Base-by-base conservation (phyloP, 805 yeast species). In the Ogataea haglerorum region DNA sequence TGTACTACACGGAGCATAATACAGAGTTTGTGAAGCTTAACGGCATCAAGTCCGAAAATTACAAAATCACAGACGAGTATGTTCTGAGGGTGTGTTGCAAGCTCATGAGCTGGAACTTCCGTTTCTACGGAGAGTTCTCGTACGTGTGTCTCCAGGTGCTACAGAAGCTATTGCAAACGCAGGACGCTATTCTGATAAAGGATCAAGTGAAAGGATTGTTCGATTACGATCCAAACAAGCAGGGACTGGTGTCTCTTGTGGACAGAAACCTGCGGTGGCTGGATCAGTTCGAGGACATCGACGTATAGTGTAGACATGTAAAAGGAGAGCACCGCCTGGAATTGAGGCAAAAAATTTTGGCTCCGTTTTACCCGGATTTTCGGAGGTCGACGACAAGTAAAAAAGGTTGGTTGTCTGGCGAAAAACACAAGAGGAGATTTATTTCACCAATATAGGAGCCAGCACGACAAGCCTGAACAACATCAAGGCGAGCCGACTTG, bases 121-220 rank as follows among this genome's bases (percentile, higher is more conserved):
- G 90, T 32, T 85, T 82, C 73, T 83, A 82, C 53, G 80, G 75
- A 49, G 78, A 70, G 45, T 74, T 65, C 36, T 71, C 71, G 42
- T 57, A 67, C 7, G 63, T 70, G 14, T 69, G 76, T 5, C 52
- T 83, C 36, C 58, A 63, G 38, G 56, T 55, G 1, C 43, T 63
- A 22, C 69, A 71, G 43, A 52, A 73, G 15, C 57, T 75, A 23
- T 51, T 53, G 5, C 70, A 71, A 36, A 54, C 49, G 17, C 45
- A 41, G 13, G 76, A 73, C 32, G 56, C 63, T n/a, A 60, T 67
- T 2, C 63, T 58, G 34, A 54, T 75, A 23, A 61, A 68, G 27
- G 63, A 72, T 26, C 61, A 61, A 27, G 44, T 73, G 24, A 68
- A 64, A 38, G 62, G 70, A 7, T 53, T 72, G 17, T 68, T 67